Evolutionary conservation across 2,329 filamentous ascomycete genomes (phyloP).

Genomic region (Pyricularia grisea): DNA sequence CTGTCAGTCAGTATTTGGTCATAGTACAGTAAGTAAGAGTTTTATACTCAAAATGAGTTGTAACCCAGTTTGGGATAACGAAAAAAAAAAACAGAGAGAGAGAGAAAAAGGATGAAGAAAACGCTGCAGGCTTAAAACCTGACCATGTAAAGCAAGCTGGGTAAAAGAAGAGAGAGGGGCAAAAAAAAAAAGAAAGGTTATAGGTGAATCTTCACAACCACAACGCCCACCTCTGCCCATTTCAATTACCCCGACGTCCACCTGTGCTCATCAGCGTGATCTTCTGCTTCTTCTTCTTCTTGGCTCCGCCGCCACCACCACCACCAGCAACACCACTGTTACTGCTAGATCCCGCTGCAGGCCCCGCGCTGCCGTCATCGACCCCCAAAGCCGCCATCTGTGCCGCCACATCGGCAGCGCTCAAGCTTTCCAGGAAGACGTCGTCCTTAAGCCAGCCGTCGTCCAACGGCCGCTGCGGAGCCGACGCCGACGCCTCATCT

Average conservation of each 20-base stretch:
- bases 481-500: constrained; percentile 29
- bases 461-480: constrained; percentile 45
- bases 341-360: constrained; percentile 8
- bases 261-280: constrained; percentile 64
- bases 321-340: constrained; percentile 11
- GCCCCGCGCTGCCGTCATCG: constrained; percentile 15
- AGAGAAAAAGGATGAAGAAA: neutral
- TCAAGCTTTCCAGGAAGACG: constrained; percentile 62
- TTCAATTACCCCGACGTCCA: constrained; percentile 31
- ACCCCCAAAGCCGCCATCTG: constrained; percentile 47
- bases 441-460: constrained; percentile 77
- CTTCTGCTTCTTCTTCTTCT: constrained; percentile 65
- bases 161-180: too few species aligned
- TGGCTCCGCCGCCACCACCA: constrained; percentile 28
- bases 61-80: neutral
- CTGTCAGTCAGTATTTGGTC: neutral
- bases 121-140: neutral
- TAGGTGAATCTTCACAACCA: neutral
- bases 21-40: neutral
- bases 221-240: neutral
- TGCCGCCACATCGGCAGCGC: constrained; percentile 46
- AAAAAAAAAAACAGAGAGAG: too few species aligned
- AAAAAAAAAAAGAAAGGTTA: neutral
- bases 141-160: neutral
- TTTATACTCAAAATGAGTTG: neutral